phyloP scores from a whole-genome alignment of 2,329 filamentous ascomycete species.

The Coniochaeta prunicola region DNA sequence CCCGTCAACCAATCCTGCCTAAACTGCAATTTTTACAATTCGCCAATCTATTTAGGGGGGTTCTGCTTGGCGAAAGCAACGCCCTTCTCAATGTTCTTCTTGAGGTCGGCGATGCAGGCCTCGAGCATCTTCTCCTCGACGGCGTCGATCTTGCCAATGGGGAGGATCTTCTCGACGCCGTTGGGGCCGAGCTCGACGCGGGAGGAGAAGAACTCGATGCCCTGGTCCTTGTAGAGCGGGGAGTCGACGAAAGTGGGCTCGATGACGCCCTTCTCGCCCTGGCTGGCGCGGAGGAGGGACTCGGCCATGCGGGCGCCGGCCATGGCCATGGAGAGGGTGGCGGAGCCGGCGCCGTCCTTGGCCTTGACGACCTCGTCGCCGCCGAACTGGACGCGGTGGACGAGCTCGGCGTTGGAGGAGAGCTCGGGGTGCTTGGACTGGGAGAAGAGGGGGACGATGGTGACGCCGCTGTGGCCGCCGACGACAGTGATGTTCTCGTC shows the following conservation, averaged over 20 bases:
- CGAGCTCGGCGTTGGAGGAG: slow-evolving; percentile 67
- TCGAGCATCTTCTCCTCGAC: slow-evolving; percentile 87
- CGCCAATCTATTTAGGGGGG: slow-evolving; percentile 56
- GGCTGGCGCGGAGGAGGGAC: slow-evolving; percentile 82
- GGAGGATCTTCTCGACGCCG: slow-evolving; percentile 89
- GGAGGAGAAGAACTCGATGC: slow-evolving; percentile 94
- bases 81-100: slow-evolving; percentile 96
- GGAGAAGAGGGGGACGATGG: slow-evolving; percentile 95
- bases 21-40: too few species aligned
- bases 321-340: slow-evolving; percentile 98
- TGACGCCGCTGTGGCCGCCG: slow-evolving; percentile 95
- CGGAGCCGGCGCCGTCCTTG: slow-evolving; percentile 95
- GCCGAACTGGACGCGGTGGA: slow-evolving; percentile 96
- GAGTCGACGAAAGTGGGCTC: slow-evolving; percentile 97
- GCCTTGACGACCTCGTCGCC: slow-evolving; percentile 99
- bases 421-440: slow-evolving; percentile 86
- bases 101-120: slow-evolving; percentile 73
- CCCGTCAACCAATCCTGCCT: neutral
- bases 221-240: slow-evolving; percentile 97
- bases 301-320: slow-evolving; percentile 81
- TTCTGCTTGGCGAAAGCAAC: slow-evolving; percentile 52
- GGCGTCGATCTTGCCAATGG: slow-evolving; percentile 76
- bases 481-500: slow-evolving; percentile 94
- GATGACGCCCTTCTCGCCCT: slow-evolving; percentile 89
- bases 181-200: slow-evolving; percentile 93